A percentile compares a stretch with the other conserved stretches of the same genome.
phyloP scores from a whole-genome alignment of 2,329 filamentous ascomycete genomes.

The Aureobasidium sp. region DNA sequence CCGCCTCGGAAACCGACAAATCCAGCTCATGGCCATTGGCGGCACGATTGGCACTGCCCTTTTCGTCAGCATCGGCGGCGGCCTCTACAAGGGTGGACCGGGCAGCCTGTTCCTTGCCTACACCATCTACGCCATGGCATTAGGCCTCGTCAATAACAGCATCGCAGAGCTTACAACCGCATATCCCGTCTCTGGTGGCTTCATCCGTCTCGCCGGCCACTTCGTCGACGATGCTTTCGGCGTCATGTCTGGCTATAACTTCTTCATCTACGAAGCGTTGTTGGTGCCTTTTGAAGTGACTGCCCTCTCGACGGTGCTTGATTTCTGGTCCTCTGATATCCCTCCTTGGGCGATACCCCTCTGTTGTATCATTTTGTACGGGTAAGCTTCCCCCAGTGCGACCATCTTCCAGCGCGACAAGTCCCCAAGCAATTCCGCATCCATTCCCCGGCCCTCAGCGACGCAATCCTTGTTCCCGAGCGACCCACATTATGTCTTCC shows the following conservation, averaged over 20 bases:
- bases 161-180: conserved; percentile 57
- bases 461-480: not conserved
- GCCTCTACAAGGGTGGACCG: conserved; percentile 38
- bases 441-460: not conserved
- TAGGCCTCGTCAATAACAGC: conserved; percentile 46
- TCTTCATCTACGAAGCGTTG: conserved; percentile 41
- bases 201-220: conserved; percentile 51
- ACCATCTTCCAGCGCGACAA: not conserved
- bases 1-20: conserved; percentile 43
- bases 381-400: conserved; percentile 5
- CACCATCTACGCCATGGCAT: conserved; percentile 47
- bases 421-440: not conserved
- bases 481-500: not conserved
- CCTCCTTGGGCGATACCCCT: conserved; percentile 30
- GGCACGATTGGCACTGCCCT: conserved; percentile 50
- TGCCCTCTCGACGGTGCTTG: conserved; percentile 32
- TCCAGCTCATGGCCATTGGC: conserved; percentile 28
- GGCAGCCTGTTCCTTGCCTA: conserved; percentile 53
- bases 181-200: conserved; percentile 55
- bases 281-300: conserved; percentile 45
- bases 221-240: conserved; percentile 57
- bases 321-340: conserved; percentile 35
- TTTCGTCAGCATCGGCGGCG: conserved; percentile 3
- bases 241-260: conserved; percentile 47
- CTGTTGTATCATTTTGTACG: conserved; percentile 9